Percentiles rank a stretch among this genome's conserved stretches.
Conservation (phyloP, 345 rosid genomes). For the Bruguiera gymnorhiza region DNA sequence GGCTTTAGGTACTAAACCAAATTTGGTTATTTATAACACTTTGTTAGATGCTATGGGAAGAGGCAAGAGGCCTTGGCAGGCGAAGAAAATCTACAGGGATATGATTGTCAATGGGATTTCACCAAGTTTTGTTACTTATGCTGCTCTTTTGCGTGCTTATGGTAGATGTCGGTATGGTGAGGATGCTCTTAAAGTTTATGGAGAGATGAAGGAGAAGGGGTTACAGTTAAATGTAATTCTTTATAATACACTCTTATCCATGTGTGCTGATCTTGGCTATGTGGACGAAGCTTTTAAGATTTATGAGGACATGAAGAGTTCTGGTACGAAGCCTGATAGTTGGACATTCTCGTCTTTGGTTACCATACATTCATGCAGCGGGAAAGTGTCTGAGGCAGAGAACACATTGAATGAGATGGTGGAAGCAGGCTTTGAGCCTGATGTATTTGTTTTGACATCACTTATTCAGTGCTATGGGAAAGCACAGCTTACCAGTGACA, state of each 20-base stretch:
- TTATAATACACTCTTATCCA: conserved; percentile 75
- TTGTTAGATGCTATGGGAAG: conserved; percentile 88
- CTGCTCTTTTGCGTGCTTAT: conserved; percentile 70
- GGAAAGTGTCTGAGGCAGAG: conserved; percentile 79
- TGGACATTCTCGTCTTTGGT: conserved; percentile 90
- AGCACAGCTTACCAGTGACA: conserved; percentile 64
- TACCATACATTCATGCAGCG: conserved; percentile 72
- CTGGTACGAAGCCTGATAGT: conserved; percentile 66
- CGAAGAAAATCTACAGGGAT: conserved; percentile 61
- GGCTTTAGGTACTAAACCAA: conserved; percentile 70
- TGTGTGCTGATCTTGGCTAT: conserved; percentile 86
- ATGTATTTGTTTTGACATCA: conserved; percentile 76
- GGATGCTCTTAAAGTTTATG: conserved; percentile 61
- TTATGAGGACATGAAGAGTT: conserved; percentile 65
- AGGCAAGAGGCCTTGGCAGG: conserved; percentile 97
- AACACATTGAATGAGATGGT: conserved; percentile 63
- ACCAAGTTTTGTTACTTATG: conserved; percentile 64
- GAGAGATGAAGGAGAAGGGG: conserved; percentile 79
- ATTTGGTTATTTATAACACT: conserved; percentile 60
- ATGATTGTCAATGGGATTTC: conserved; percentile 54
- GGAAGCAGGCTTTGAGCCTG: conserved; percentile 79
- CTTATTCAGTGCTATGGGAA: conserved; percentile 94
- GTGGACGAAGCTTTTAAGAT: conserved; percentile 63
- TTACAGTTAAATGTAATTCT: conserved; percentile 53
- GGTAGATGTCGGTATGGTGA: conserved; percentile 75